A percentile compares a stretch with the other conserved stretches of the same genome.
Conservation (phyloP, 2,329 filamentous ascomycete genomes). For the Aspergillus spinulosporus region DNA sequence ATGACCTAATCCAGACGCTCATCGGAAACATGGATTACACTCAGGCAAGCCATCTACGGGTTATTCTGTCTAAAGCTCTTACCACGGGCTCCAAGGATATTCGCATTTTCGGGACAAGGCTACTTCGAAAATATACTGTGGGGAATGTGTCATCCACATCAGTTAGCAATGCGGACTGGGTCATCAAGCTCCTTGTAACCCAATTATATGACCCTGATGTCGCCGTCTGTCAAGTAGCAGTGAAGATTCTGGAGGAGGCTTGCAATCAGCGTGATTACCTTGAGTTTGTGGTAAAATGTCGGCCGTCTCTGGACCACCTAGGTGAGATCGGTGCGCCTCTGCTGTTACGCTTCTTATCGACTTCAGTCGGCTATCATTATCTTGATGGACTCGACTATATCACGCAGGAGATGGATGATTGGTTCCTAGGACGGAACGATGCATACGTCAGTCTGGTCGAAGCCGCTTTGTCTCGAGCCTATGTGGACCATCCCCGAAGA, state of each 20-base stretch:
- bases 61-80: constrained; percentile 89
- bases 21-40: constrained; percentile 92
- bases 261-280: constrained; percentile 89
- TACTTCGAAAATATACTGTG: constrained; percentile 82
- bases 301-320: constrained; percentile 89
- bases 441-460: constrained; percentile 94
- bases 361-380: constrained; percentile 96
- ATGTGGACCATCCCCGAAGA: constrained; percentile 56
- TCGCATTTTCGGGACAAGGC: constrained; percentile 83
- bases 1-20: constrained; percentile 85
- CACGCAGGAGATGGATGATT: constrained; percentile 99
- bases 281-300: constrained; percentile 95
- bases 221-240: constrained; percentile 91
- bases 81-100: constrained; percentile 89
- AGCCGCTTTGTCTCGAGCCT: constrained; percentile 86
- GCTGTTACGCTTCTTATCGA: constrained; percentile 87
- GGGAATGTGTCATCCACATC: constrained; percentile 48
- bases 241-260: constrained; percentile 95
- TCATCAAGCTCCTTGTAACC: constrained; percentile 93
- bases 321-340: constrained; percentile 95
- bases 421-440: constrained; percentile 96
- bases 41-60: constrained; percentile 81
- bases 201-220: constrained; percentile 97
- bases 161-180: constrained; percentile 81
- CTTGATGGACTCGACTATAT: constrained; percentile 97